A percentile compares a stretch with the other conserved stretches of the same genome.
phyloP scores from a whole-genome alignment of 1,139 yeast species.

The Debaryomyces subglobosus region DNA sequence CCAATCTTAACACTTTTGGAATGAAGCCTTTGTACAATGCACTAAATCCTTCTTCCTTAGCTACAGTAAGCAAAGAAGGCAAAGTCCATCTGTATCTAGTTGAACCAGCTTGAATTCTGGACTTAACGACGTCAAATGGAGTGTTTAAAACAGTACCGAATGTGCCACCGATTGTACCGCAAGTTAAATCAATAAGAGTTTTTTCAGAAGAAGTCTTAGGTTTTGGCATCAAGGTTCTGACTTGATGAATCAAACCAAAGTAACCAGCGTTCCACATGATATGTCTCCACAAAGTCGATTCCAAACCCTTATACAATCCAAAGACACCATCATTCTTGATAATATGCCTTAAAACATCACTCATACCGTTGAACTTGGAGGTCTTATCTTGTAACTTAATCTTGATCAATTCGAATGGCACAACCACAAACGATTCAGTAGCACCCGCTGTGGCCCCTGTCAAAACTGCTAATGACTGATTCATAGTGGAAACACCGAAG shows the following conservation, averaged over 20 bases:
- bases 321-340: slow-evolving; percentile 74
- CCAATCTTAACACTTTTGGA: slow-evolving; percentile 95
- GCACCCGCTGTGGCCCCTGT: slow-evolving; percentile 99
- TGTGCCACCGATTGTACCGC: slow-evolving; percentile 97
- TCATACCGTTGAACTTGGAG: slow-evolving; percentile 81
- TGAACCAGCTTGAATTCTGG: slow-evolving; percentile 91
- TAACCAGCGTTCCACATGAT: slow-evolving; percentile 97
- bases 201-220: slow-evolving; percentile 71
- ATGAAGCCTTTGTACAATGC: slow-evolving; percentile 94
- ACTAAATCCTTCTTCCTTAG: slow-evolving; percentile 84
- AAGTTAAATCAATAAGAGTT: slow-evolving; percentile 82
- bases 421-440: slow-evolving; percentile 93
- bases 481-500: slow-evolving; percentile 73
- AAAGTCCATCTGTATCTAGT: slow-evolving; percentile 89
- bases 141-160: slow-evolving; percentile 92
- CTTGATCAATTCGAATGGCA: slow-evolving; percentile 87
- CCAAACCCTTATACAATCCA: slow-evolving; percentile 92
- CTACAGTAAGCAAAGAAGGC: slow-evolving; percentile 76
- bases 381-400: slow-evolving; percentile 90
- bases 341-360: slow-evolving; percentile 78
- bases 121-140: slow-evolving; percentile 97
- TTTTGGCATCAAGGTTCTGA: slow-evolving; percentile 75
- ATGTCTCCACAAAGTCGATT: slow-evolving; percentile 97
- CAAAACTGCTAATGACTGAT: slow-evolving; percentile 80
- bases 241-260: slow-evolving; percentile 92